phyloP scores from a whole-genome alignment of 495 filamentous ascomycete species.

The Pyronema omphalodes region DNA sequence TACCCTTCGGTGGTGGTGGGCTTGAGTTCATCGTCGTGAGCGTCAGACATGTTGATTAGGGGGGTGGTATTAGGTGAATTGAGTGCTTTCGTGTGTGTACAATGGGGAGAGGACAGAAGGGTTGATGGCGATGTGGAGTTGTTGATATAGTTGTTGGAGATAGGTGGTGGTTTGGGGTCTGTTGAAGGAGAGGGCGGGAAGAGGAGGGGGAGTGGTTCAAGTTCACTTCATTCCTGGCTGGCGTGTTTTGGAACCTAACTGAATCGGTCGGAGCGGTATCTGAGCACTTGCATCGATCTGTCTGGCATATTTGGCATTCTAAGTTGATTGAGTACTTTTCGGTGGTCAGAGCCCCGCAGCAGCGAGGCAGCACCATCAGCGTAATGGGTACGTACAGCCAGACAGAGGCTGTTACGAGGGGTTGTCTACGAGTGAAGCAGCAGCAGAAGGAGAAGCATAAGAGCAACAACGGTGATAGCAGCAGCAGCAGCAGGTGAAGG shows the following conservation, averaged over 20 bases:
- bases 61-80: too few species aligned
- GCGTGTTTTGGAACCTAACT: neutral
- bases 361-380: neutral
- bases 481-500: neutral
- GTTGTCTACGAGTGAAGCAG: too few species aligned
- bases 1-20: constrained; percentile 68
- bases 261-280: neutral
- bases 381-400: too few species aligned
- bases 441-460: neutral
- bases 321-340: neutral
- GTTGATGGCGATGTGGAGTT: constrained; percentile 1
- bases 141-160: constrained; percentile 1
- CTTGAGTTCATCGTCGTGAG: constrained; percentile 64
- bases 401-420: too few species aligned
- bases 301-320: neutral
- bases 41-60: constrained; percentile 43
- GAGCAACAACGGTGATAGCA: neutral
- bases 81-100: too few species aligned
- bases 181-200: neutral
- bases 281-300: neutral
- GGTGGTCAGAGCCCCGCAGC: neutral
- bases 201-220: neutral
- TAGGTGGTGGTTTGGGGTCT: constrained; percentile 2
- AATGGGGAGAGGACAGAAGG: too few species aligned
- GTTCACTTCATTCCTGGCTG: neutral